A percentile compares a stretch with the other conserved stretches of the same genome.
Evolutionary conservation across 2,329 filamentous ascomycete genomes (phyloP).

Genomic region (Trichophyton benhamiae): DNA sequence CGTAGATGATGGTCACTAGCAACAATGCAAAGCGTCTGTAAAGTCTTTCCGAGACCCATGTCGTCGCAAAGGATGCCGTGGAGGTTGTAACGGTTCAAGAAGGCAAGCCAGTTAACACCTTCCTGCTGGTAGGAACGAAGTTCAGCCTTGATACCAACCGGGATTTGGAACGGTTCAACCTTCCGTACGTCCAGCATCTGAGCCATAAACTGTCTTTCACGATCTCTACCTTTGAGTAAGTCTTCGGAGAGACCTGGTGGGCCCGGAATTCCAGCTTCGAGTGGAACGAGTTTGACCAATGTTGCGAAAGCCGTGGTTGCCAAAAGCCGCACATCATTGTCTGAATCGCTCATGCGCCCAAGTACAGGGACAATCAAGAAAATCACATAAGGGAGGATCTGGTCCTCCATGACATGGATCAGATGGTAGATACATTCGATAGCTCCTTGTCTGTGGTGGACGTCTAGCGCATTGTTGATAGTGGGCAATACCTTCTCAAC

Average conservation of each 20-base stretch:
- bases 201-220: constrained; percentile 89
- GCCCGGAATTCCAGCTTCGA: constrained; percentile 94
- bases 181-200: constrained; percentile 96
- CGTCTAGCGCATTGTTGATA: constrained; percentile 79
- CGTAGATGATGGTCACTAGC: constrained; percentile 93
- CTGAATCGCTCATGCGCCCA: constrained; percentile 95
- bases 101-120: constrained; percentile 96
- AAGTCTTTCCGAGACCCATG: constrained; percentile 95
- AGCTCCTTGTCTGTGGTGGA: constrained; percentile 80
- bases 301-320: constrained; percentile 96
- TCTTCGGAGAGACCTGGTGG: constrained; percentile 84
- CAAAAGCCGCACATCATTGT: constrained; percentile 86
- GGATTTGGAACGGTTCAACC: constrained; percentile 84
- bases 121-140: constrained; percentile 96
- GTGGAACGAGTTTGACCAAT: constrained; percentile 86
- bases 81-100: constrained; percentile 94
- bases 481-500: constrained; percentile 87
- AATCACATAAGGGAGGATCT: constrained; percentile 92
- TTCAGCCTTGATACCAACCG: constrained; percentile 92
- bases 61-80: constrained; percentile 98
- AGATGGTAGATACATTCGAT: constrained; percentile 94
- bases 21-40: constrained; percentile 95
- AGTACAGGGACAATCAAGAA: constrained; percentile 96
- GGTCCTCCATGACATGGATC: constrained; percentile 95
- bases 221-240: constrained; percentile 76